Base-by-base conservation (phyloP, 106 monocot genomes). In the Dendrobium catenatum region DNA sequence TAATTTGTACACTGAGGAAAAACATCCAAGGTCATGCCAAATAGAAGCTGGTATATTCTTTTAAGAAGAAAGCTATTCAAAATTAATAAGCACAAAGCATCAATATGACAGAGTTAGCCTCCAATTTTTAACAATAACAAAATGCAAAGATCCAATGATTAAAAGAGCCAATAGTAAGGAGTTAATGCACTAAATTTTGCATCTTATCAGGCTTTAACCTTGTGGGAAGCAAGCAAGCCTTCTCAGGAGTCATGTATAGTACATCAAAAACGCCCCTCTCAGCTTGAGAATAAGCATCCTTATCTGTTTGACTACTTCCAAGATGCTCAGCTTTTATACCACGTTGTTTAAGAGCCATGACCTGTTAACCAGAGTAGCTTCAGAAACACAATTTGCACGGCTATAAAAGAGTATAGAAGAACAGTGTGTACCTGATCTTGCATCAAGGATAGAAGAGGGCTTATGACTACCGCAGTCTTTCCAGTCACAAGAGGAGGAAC, bases 211-310 rank as follows among this genome's bases (percentile, higher is more conserved):
- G 6, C 73, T 68, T 42, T 88, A 18, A 97, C 96, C 95, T 95
- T 64, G 84, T 22, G 86, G 89, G 77, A 80, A 99, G 89, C 68
- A 76, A 84, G 68, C 88, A 91, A 85, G 95, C 95, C 80, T 91
- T 99, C 84, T 99, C 99, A n/a, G 99, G 99, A 37, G 99, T 99
- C 95, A 99, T 89, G 87, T 95, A 99, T 79, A 99, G 37, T 64
- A 95, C 55, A 90, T 95, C 84, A 79, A 88, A 90, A 42, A 5
- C 80, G 78, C 95, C 95, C 77, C 72, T 90, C 85, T 99, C 95
- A 87, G 91, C 95, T 72, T 85, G 49, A 47, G 68, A 56, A 7
- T 70, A 43, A 78, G 68, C 91, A 82, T 72, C 24, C 48, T 86
- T 67, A 78, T 91, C 76, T 47, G 83, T 90, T 81, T 93, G 93